Percentiles rank a stretch among this genome's conserved stretches.
These are phyloP conservation scores for Dendrobium nobile DNA, from an alignment of 106 monocot species.

Conservation along the genomic window DNA sequence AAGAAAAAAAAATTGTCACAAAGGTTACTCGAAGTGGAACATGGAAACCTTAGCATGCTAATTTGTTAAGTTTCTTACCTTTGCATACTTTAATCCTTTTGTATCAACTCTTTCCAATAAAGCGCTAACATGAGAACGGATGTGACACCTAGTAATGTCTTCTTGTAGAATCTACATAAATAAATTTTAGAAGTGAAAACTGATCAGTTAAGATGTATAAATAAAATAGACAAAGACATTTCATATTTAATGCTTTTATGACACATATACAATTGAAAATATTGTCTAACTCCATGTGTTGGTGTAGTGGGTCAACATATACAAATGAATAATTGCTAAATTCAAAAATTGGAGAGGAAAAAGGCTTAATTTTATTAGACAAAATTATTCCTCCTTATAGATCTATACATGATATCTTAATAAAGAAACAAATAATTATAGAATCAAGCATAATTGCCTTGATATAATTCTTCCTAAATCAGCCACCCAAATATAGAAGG, in stretches of 20 bases:
- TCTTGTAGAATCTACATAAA: constrained; percentile 60
- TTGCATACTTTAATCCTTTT: constrained; percentile 38
- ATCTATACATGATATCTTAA: too few relatives aligned
- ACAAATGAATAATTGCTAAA: too few relatives aligned
- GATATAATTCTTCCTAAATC: too few relatives aligned
- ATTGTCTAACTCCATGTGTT: neutral
- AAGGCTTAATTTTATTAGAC: too few relatives aligned
- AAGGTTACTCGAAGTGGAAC: too few relatives aligned
- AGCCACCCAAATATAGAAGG: too few relatives aligned
- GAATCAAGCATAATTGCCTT: too few relatives aligned
- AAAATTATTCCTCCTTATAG: too few relatives aligned
- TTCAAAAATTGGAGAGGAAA: too few relatives aligned
- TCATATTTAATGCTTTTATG: neutral
- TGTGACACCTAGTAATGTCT: constrained; percentile 81
- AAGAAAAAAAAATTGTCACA: neutral
- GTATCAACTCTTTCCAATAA: constrained; percentile 42
- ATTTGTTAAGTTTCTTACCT: constrained; percentile 28
- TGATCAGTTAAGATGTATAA: neutral
- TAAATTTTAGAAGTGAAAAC: neutral
- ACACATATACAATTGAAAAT: neutral
- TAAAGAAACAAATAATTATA: too few relatives aligned
- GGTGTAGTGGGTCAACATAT: too few relatives aligned
- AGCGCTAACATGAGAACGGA: constrained; percentile 46
- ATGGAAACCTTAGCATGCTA: neutral
- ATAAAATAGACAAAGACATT: neutral